phyloP scores from a whole-genome alignment of 163 green algal species.

The Chlamydomonas reinhardtii region DNA sequence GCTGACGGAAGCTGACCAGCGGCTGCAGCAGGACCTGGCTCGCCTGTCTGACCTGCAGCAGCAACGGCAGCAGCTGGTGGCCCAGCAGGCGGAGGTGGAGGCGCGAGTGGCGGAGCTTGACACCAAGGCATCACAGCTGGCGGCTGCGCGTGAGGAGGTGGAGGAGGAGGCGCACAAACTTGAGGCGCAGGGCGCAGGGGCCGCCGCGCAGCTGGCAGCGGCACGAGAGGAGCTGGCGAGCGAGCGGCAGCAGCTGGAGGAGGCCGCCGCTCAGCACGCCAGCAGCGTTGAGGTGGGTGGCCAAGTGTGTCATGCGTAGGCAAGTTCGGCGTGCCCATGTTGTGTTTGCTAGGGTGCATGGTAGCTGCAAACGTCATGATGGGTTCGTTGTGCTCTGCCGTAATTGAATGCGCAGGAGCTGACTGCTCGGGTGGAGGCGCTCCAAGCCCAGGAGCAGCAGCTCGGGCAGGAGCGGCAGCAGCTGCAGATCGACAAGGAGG shows the following conservation, averaged over 20 bases:
- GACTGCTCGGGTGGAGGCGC: not conserved
- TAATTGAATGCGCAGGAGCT: not conserved
- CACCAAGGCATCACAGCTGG: not conserved
- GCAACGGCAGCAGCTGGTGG: not conserved
- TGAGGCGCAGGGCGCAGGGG: not conserved
- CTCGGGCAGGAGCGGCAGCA: not conserved
- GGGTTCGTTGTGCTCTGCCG: too few relatives aligned
- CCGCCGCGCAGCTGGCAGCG: not conserved
- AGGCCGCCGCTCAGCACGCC: not conserved
- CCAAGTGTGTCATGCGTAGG: too few relatives aligned
- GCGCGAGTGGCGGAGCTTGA: not conserved
- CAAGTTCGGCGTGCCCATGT: too few relatives aligned
- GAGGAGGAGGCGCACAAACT: constrained; percentile 26
- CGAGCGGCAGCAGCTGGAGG: not conserved
- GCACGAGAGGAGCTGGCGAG: not conserved
- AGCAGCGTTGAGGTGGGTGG: not conserved
- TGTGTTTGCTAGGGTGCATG: too few relatives aligned
- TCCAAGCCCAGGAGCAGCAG: constrained; percentile 1
- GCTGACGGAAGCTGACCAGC: not conserved
- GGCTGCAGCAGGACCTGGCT: not conserved
- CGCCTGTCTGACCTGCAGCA: constrained; percentile 3
- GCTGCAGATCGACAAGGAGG: not conserved
- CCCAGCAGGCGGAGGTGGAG: not conserved
- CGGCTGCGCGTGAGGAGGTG: constrained; percentile 2
- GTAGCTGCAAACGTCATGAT: too few relatives aligned